These are phyloP conservation scores for Cryphonectria parasitica DNA, from an alignment of 2,329 filamentous ascomycete genomes.

Conservation along the genomic window DNA sequence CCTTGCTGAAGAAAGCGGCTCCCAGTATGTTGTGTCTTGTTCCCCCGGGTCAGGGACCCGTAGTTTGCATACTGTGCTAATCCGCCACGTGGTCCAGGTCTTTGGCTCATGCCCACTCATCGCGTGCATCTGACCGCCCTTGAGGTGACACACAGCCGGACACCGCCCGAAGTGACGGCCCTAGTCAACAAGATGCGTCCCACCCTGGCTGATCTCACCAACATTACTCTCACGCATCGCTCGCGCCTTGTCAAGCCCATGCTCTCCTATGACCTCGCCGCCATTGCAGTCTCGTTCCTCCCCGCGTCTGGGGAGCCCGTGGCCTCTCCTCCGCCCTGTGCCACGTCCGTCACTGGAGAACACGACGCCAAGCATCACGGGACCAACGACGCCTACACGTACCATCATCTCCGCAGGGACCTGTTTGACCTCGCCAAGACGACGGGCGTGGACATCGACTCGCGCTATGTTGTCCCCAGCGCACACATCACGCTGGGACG, in stretches of 20 bases:
- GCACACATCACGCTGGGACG: conserved; percentile 87
- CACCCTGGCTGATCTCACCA: conserved; percentile 62
- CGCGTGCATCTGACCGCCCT: conserved; percentile 84
- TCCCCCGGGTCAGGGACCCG: not conserved
- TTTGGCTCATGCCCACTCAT: conserved; percentile 85
- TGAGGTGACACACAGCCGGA: conserved; percentile 82
- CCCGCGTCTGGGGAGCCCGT: conserved; percentile 70
- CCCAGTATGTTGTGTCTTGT: conserved; percentile 64
- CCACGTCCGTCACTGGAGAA: conserved; percentile 28
- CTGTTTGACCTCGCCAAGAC: conserved; percentile 65
- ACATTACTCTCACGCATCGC: conserved; percentile 69
- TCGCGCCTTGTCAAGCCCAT: conserved; percentile 79
- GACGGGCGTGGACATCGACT: conserved; percentile 71
- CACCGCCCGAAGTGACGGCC: conserved; percentile 66
- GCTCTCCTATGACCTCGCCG: conserved; percentile 82
- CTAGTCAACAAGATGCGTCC: conserved; percentile 63
- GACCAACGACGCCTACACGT: conserved; percentile 71
- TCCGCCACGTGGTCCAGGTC: conserved; percentile 42
- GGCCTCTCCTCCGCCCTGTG: conserved; percentile 44
- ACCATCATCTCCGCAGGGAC: conserved; percentile 87
- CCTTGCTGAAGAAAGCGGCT: conserved; percentile 63
- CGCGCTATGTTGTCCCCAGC: conserved; percentile 85
- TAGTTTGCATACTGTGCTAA: not conserved
- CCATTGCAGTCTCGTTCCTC: conserved; percentile 84
- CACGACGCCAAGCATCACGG: conserved; percentile 12